Evolutionary conservation across 345 rosid species (phyloP), one percentile per base, ranked within the genome.

Genomic region (Eucalyptus caleyi): DNA sequence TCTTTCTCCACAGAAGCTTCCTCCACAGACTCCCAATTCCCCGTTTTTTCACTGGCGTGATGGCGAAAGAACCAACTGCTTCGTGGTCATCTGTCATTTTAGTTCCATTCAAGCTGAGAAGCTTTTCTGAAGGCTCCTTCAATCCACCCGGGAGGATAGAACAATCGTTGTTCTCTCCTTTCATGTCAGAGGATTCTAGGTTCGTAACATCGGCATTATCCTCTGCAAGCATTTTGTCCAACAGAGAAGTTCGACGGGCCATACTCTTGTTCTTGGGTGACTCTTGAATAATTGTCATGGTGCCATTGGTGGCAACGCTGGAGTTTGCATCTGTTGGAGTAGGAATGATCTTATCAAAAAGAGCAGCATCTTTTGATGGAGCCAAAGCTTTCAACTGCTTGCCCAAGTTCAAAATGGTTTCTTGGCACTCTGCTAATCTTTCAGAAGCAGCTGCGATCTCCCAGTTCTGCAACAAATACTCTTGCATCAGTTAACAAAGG

Each of bases 381-480:
- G 98, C 94, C 93, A 98, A 91, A 87, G 96, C 97, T 91, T 95
- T 96, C 86, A 97, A 92, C 92, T 98, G 99, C 92, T 98, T 98
- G 88, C 99, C 99, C 10, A 98, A 90, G 92, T 96, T 95, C 86
- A 95, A 90, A 83, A 98, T 97, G 24, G 98, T 96, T 90, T 96
- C 98, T 92, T 97, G 99, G 92, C 98, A 98, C 92, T 98, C 98
- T 0, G 98, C 99, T 89, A 98, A 92, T 93, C 96, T 98, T 87
- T 97, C 97, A 87, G 99, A 95, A 91, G 99, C 99, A 89, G 97
- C 97, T 67, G 97, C 88, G 89, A 96, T 95, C 94, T 97, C 99
- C 96, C 94, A 90, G 54, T 96, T 95, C 99, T 98, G 95, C 89
- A 88, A 90, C 8, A 26, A 37, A 54, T 60, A 53, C 16, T 34